These are phyloP conservation scores for Cladosporium oxysporum DNA, from an alignment of 2,329 filamentous ascomycete species.

Conservation along the genomic window DNA sequence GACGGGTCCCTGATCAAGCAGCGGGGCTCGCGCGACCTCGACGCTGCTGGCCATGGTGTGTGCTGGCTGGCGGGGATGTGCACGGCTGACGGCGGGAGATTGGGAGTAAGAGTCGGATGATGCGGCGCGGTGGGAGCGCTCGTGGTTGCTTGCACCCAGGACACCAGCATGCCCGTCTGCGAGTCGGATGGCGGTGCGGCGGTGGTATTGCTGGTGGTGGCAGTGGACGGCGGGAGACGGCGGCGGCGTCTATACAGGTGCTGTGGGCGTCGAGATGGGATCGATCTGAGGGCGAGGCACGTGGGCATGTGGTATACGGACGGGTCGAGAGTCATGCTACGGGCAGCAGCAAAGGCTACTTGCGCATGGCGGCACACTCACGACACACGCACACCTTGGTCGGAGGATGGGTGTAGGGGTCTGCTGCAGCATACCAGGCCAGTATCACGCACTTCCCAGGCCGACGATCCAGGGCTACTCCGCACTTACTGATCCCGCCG, in stretches of 20 bases:
- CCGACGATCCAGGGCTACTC: neutral
- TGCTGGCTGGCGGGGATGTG: neutral
- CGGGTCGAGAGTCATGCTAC: slow-evolving; percentile 8
- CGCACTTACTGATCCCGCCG: neutral
- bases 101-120: neutral
- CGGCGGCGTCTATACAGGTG: neutral
- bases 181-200: neutral
- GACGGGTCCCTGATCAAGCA: neutral
- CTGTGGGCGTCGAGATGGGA: neutral
- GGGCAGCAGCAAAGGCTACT: neutral
- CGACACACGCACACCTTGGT: neutral
- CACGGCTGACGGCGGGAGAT: neutral
- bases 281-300: neutral
- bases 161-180: slow-evolving; percentile 13
- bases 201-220: neutral
- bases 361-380: neutral
- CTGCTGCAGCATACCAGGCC: neutral
- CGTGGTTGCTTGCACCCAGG: neutral
- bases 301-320: slow-evolving; percentile 4
- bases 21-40: slow-evolving; percentile 6
- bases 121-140: slow-evolving; percentile 7
- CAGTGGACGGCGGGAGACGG: neutral
- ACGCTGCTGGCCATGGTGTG: slow-evolving; percentile 7
- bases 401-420: slow-evolving; percentile 13
- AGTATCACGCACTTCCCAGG: slow-evolving; percentile 2